Evolutionary conservation across 306 rosid genomes (phyloP).

Genomic region (Arachis hypogaea): DNA sequence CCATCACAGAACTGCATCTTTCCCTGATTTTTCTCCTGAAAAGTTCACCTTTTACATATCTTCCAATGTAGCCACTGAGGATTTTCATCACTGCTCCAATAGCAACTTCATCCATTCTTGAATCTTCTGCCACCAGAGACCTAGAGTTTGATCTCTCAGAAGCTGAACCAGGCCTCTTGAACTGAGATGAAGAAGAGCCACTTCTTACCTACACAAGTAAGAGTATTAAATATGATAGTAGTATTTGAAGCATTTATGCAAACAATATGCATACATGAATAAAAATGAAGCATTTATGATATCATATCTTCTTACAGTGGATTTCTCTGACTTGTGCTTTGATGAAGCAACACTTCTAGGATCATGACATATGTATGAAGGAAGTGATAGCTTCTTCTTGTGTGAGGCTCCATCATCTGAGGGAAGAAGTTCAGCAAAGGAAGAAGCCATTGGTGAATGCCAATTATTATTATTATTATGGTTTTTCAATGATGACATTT

Average conservation of each 20-base stretch:
- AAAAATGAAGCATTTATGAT: too few relatives aligned
- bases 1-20: slow-evolving; percentile 58
- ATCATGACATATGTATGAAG: slow-evolving; percentile 66
- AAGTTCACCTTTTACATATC: slow-evolving; percentile 59
- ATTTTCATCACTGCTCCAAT: slow-evolving; percentile 62
- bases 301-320: neutral
- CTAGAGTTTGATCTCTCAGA: slow-evolving; percentile 54
- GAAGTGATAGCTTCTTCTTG: slow-evolving; percentile 38
- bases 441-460: slow-evolving; percentile 48
- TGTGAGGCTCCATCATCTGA: slow-evolving; percentile 45
- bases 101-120: slow-evolving; percentile 64
- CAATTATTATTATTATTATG: neutral
- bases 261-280: too few relatives aligned
- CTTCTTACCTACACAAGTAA: neutral
- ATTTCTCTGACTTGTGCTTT: slow-evolving; percentile 38
- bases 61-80: slow-evolving; percentile 75
- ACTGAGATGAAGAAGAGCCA: slow-evolving; percentile 53
- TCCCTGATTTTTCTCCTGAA: slow-evolving; percentile 56
- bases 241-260: too few relatives aligned
- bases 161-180: slow-evolving; percentile 45
- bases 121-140: slow-evolving; percentile 43
- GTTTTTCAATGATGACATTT: neutral
- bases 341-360: slow-evolving; percentile 44
- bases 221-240: too few relatives aligned
- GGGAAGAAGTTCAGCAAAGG: slow-evolving; percentile 48